A percentile compares a stretch with the other conserved stretches of the same genome.
phyloP scores from a whole-genome alignment of 345 rosid genomes.

The Durio zibethinus region DNA sequence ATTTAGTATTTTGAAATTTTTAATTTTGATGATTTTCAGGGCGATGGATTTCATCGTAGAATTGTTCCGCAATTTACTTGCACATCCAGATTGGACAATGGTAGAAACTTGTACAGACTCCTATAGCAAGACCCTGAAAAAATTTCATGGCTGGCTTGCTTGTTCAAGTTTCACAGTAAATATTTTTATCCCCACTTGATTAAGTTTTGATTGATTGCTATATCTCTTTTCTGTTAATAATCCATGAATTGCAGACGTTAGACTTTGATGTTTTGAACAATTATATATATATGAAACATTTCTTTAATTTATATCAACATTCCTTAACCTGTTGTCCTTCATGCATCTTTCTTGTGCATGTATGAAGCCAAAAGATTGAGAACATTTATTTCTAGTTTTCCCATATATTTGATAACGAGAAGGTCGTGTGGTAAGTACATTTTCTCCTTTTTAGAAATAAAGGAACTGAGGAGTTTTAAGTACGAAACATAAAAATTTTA shows the following conservation, averaged over 20 bases:
- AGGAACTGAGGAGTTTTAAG: neutral
- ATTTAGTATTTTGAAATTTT: neutral
- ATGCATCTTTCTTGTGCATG: neutral
- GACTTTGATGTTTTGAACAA: neutral
- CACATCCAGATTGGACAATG: conserved; percentile 91
- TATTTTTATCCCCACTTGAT: conserved; percentile 10
- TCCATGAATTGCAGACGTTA: neutral
- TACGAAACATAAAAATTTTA: neutral
- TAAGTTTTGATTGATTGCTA: neutral
- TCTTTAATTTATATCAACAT: neutral
- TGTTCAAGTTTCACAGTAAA: conserved; percentile 81
- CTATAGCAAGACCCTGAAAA: conserved; percentile 81
- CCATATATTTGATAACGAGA: neutral
- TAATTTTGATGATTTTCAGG: conserved; percentile 37
- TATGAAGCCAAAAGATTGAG: neutral
- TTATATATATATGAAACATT: neutral
- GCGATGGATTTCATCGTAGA: conserved; percentile 96
- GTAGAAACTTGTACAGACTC: conserved; percentile 80
- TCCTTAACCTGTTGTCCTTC: neutral
- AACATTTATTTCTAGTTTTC: neutral
- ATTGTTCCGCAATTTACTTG: conserved; percentile 77
- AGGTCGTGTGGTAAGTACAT: neutral
- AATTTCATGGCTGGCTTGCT: conserved; percentile 94
- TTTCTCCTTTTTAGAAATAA: neutral
- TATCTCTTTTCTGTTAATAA: neutral